Conservation (phyloP, 371 early-diverging fungal genomes). For the Syncephalastrum racemosum region DNA sequence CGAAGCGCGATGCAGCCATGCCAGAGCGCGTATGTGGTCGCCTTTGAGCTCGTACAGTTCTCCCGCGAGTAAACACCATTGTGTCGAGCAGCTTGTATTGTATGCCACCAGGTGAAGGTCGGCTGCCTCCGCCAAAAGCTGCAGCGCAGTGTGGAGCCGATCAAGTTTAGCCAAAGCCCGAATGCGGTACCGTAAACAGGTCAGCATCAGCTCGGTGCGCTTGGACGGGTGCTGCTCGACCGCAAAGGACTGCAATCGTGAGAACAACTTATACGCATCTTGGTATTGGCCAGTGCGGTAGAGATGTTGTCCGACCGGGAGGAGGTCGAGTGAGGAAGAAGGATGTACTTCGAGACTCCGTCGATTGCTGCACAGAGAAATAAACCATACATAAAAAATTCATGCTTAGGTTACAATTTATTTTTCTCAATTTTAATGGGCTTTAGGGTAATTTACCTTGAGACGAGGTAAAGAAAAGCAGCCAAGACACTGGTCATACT, state of each 20-base stretch:
- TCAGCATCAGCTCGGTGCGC: not conserved
- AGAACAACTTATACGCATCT: constrained; percentile 26
- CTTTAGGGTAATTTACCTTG: not conserved
- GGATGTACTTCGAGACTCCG: not conserved
- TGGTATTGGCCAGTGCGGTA: constrained; percentile 15
- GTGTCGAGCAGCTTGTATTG: not conserved
- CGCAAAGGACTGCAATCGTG: not conserved
- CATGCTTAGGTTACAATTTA: not conserved
- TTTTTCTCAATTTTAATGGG: not conserved
- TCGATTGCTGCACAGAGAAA: not conserved
- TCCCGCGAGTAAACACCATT: constrained; percentile 19
- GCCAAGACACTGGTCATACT: constrained; percentile 4
- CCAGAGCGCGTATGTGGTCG: constrained; percentile 13
- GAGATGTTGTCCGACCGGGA: constrained; percentile 6
- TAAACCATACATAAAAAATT: not conserved
- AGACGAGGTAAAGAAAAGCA: not conserved
- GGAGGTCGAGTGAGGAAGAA: constrained; percentile 6
- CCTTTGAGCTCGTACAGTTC: constrained; percentile 16
- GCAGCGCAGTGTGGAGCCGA: constrained; percentile 15
- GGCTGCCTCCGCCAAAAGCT: constrained; percentile 4
- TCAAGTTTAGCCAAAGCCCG: constrained; percentile 15
- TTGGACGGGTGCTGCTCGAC: constrained; percentile 7
- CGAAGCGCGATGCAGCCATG: constrained; percentile 4
- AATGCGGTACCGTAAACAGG: constrained; percentile 20
- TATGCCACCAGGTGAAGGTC: not conserved